Evolutionary conservation across 306 rosid species (phyloP).

Genomic region (Fragaria ananassa): DNA sequence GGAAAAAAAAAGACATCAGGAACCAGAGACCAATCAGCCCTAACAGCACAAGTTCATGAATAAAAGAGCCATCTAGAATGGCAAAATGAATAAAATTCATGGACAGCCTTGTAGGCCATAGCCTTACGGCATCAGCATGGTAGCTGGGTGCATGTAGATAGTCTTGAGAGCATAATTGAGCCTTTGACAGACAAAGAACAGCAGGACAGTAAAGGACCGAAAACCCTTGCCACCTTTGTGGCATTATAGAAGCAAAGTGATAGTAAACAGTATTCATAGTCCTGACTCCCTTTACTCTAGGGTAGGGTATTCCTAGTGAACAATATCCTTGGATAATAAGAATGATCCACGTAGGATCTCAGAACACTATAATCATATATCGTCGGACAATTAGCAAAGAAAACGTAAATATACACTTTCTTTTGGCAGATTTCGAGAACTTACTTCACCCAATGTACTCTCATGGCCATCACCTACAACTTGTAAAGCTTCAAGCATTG

Average conservation of each 20-base stretch:
- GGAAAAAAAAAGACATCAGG: background rate
- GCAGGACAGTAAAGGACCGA: background rate
- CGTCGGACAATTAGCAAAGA: background rate
- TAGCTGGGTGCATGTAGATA: background rate
- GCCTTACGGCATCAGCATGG: background rate
- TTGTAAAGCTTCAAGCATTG: conserved; percentile 89
- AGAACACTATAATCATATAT: background rate
- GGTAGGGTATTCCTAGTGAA: background rate
- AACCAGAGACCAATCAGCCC: background rate
- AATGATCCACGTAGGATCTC: background rate
- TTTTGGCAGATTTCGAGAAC: conserved; percentile 19
- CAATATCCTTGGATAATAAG: background rate
- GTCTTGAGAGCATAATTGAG: background rate
- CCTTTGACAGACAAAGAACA: background rate
- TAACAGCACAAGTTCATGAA: background rate
- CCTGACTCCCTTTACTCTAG: background rate
- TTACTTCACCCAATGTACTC: conserved; percentile 60
- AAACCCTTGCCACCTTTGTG: background rate
- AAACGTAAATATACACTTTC: background rate
- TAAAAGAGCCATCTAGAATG: background rate
- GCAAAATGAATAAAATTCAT: background rate
- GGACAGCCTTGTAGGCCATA: background rate
- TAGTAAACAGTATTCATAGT: background rate
- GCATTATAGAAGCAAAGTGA: background rate
- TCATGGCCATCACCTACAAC: conserved; percentile 81